These are phyloP conservation scores for Solanum piurae DNA, from an alignment of 257 asterid species.

Conservation along the genomic window DNA sequence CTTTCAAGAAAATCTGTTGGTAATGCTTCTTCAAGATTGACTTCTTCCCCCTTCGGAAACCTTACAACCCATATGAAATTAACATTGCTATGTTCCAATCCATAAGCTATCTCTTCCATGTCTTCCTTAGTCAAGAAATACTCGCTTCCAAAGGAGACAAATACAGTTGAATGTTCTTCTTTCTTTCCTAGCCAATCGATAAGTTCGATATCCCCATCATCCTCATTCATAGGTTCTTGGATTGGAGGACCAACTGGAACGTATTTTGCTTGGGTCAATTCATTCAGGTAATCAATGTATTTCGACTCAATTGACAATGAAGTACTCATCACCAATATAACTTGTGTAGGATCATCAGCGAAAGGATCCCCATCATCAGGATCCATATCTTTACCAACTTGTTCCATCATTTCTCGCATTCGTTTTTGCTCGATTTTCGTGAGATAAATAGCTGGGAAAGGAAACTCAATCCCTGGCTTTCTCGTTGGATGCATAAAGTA, in stretches of 20 bases:
- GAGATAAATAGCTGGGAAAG: neutral
- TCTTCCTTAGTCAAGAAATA: neutral
- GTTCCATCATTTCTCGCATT: neutral
- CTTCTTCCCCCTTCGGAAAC: neutral
- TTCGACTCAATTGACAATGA: neutral
- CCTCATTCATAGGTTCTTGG: slow-evolving; percentile 2
- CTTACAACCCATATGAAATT: neutral
- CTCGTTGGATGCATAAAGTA: neutral
- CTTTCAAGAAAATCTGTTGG: neutral
- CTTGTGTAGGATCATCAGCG: neutral
- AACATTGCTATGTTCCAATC: neutral
- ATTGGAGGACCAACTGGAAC: neutral
- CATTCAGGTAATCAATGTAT: neutral
- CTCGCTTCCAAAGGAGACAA: neutral
- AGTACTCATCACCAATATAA: neutral
- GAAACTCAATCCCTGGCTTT: neutral
- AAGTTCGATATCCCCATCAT: neutral
- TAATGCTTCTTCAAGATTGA: neutral
- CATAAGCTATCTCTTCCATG: neutral
- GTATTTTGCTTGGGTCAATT: neutral
- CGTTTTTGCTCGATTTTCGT: neutral
- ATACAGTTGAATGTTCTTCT: neutral
- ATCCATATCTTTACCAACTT: neutral
- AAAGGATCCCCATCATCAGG: neutral
- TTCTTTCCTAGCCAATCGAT: neutral